Conservation (phyloP, 768 basidiomycete genomes). For the Calocybe gangraenosa region DNA sequence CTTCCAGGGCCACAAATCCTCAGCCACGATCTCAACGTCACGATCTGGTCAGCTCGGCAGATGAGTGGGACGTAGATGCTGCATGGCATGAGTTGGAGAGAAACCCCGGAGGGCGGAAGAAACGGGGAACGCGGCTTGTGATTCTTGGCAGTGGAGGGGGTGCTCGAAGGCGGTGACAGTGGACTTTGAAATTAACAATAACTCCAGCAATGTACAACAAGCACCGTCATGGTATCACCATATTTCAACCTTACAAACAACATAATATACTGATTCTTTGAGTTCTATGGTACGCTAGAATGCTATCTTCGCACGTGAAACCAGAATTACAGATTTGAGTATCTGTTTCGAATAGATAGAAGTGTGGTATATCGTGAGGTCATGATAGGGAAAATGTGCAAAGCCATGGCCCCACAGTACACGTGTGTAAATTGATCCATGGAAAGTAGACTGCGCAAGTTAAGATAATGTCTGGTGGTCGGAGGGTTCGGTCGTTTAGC, state of each 20-base stretch:
- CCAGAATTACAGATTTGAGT: constrained; percentile 1
- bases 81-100: constrained; percentile 82
- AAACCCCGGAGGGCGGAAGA: constrained; percentile 50
- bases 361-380: constrained; percentile 15
- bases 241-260: constrained; percentile 13
- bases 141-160: constrained; percentile 66
- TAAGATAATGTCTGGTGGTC: constrained; percentile 14
- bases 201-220: constrained; percentile 13
- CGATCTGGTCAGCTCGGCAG: constrained; percentile 31
- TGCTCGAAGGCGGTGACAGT: constrained; percentile 37
- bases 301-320: constrained; percentile 6
- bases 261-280: constrained; percentile 10
- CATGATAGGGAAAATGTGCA: constrained; percentile 5
- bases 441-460: constrained; percentile 5
- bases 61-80: constrained; percentile 75
- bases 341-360: constrained; percentile 12
- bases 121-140: constrained; percentile 61
- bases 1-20: constrained; percentile 20
- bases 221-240: constrained; percentile 6
- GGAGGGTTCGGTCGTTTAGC: constrained; percentile 15
- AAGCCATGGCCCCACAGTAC: constrained; percentile 11
- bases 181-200: not conserved
- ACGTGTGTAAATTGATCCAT: constrained; percentile 5
- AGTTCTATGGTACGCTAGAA: constrained; percentile 12
- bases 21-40: constrained; percentile 25